Base-by-base conservation (phyloP, 2,329 filamentous ascomycete species). In the Alternaria brassicae region DNA sequence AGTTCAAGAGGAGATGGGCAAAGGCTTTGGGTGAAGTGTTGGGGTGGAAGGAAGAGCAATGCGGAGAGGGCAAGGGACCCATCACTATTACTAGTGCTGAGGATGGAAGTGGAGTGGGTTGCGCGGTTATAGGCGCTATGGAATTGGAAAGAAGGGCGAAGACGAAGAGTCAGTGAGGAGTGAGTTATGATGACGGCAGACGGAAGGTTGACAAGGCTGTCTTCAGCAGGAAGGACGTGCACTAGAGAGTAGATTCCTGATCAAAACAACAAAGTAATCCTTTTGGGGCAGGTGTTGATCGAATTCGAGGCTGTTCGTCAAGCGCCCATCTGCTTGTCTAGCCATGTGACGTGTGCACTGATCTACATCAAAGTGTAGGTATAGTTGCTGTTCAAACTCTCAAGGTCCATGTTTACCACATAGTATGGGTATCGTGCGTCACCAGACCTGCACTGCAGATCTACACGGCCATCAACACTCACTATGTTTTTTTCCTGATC, bases 1-100 rank as follows among this genome's bases (percentile, higher is more conserved):
- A 77, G 34, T 80, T 81, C 65, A 78, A 78, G 67, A 64, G 59
- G 51, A 61, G 78, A 56, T 80, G 79, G 78, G 77, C 74, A n/a
- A 66, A 66, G 51, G 78, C 79, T 12, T 48, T 80, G 44, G 76
- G 72, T 0, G 78, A 80, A 66, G 74, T 79, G 7, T 50, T 79
- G 30, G 77, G 71, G 9, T 79, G 76, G 78, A 64, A 68, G 6
- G 57, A 65, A 21, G 54, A 48, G 53, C 54, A 56, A 23, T 48
- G 65, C 61, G 64, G 34, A 40, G 50, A 39, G 17, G 69, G 37
- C 37, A 12, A 73, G 39, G 75, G 74, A 50, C 75, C 73, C 1
- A 79, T 81, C 50, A 67, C 63, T 40, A 70, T 80, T 53, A 79
- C 75, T 15, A 72, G 67, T 60, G 79, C 78, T 1, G 78, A 80